A percentile compares a stretch with the other conserved stretches of the same genome.
These are phyloP conservation scores for Yamadazyma sp. DNA, from an alignment of 805 yeast genomes.

Conservation along the genomic window DNA sequence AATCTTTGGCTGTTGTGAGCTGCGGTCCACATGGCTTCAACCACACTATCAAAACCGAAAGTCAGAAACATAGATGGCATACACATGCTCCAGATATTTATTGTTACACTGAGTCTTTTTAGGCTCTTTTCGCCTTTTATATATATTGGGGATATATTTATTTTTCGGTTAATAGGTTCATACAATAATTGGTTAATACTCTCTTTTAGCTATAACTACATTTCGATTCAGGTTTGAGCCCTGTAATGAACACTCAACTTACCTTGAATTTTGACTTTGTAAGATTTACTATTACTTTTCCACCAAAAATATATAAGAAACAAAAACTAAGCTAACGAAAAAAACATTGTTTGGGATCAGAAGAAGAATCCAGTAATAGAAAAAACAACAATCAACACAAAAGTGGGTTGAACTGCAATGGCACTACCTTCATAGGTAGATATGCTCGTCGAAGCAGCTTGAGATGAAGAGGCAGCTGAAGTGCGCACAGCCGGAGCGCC, in stretches of 20 bases:
- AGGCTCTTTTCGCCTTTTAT: too few species aligned
- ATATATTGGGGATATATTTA: too few species aligned
- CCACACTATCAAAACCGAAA: slow-evolving; percentile 24
- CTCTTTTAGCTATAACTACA: too few species aligned
- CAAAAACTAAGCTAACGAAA: background rate
- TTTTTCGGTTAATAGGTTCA: too few species aligned
- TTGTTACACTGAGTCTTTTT: slow-evolving; percentile 38
- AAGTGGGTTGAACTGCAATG: slow-evolving; percentile 2
- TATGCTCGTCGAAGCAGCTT: slow-evolving; percentile 8
- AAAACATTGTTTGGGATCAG: slow-evolving; percentile 1
- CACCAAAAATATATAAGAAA: too few species aligned
- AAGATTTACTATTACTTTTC: too few species aligned
- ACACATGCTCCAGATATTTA: slow-evolving; percentile 40
- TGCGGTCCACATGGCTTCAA: slow-evolving; percentile 43
- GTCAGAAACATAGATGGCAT: slow-evolving; percentile 29
- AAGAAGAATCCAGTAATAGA: slow-evolving; percentile 11
- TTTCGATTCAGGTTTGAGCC: too few species aligned
- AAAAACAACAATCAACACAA: slow-evolving; percentile 4
- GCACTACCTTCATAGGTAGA: slow-evolving; percentile 7
- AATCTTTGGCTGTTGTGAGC: slow-evolving; percentile 36
- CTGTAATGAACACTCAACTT: too few species aligned
- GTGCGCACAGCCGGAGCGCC: too few species aligned
- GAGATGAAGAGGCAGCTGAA: slow-evolving; percentile 5
- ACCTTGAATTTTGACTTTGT: too few species aligned
- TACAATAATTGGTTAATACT: too few species aligned